phyloP scores from a whole-genome alignment of 176 grass and related monocot genomes.

The Ensete ventricosum region DNA sequence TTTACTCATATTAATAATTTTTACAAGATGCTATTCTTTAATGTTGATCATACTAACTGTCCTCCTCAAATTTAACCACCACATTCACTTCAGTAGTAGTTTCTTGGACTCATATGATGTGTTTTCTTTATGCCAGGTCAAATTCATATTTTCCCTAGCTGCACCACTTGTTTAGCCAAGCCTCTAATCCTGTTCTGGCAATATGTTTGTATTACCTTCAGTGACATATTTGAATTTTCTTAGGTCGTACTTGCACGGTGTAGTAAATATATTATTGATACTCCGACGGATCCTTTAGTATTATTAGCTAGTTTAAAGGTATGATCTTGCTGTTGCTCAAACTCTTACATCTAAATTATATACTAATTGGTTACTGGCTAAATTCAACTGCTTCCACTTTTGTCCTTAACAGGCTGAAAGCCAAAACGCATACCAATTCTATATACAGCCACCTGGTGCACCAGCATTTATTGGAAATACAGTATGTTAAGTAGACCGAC shows the following conservation, averaged over 20 bases:
- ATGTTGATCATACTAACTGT: too few species aligned
- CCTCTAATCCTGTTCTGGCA: neutral
- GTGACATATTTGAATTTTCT: neutral
- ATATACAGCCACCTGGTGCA: constrained; percentile 66
- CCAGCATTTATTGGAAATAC: constrained; percentile 95
- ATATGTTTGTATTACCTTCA: neutral
- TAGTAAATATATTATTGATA: constrained; percentile 83
- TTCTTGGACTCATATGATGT: too few species aligned
- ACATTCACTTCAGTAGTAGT: too few species aligned
- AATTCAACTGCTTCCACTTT: constrained; percentile 4
- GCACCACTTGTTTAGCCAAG: neutral
- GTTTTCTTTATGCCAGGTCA: too few species aligned
- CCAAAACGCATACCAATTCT: constrained; percentile 96
- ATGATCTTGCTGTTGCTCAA: neutral
- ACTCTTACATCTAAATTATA: neutral
- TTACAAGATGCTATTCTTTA: neutral
- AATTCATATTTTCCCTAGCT: neutral
- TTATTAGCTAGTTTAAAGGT: constrained; percentile 67
- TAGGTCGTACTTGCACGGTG: constrained; percentile 90
- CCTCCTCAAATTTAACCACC: neutral
- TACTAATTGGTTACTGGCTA: constrained; percentile 6
- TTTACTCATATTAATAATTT: neutral
- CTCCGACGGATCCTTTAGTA: constrained; percentile 57
- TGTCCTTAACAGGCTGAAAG: constrained; percentile 47
- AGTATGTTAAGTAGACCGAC: constrained; percentile 35